Percentiles rank a stretch among this genome's conserved stretches.
Evolutionary conservation across 805 yeast genomes (phyloP).

Genomic region (Ogataea glucozyma): DNA sequence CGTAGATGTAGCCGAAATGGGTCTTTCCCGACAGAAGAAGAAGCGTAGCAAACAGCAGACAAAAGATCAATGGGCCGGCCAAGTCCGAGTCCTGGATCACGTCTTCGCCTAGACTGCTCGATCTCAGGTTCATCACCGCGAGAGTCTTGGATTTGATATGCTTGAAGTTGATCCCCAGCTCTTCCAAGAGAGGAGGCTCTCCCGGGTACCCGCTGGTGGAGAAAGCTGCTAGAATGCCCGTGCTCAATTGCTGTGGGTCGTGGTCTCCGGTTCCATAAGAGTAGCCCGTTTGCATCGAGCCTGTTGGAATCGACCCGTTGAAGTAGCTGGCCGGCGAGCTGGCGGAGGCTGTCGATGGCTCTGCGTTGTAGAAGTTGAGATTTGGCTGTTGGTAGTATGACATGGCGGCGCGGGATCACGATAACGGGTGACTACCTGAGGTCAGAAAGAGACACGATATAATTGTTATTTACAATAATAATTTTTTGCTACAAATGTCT

Average conservation of each 20-base stretch:
- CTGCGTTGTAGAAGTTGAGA: constrained; percentile 18
- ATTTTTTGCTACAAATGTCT: too few relatives aligned
- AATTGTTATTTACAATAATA: too few relatives aligned
- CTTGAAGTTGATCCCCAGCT: constrained; percentile 86
- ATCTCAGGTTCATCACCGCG: constrained; percentile 77
- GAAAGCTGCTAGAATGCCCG: constrained; percentile 87
- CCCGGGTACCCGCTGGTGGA: constrained; percentile 92
- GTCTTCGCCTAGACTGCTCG: constrained; percentile 62
- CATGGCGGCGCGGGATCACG: constrained; percentile 22
- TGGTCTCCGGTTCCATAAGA: constrained; percentile 30
- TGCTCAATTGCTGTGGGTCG: constrained; percentile 48
- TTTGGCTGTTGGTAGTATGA: constrained; percentile 37
- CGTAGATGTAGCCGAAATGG: constrained; percentile 95
- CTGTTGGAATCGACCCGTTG: constrained; percentile 28
- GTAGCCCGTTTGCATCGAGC: constrained; percentile 31
- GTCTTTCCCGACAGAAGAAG: constrained; percentile 86
- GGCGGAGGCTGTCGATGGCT: constrained; percentile 1
- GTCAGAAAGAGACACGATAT: too few relatives aligned
- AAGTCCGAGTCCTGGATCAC: constrained; percentile 86
- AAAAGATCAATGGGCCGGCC: constrained; percentile 93
- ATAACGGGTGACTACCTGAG: not conserved
- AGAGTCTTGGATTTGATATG: constrained; percentile 84
- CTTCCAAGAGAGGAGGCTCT: constrained; percentile 92
- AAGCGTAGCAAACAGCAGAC: constrained; percentile 80
- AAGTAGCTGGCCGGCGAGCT: constrained; percentile 14